phyloP scores from a whole-genome alignment of 768 basidiomycete species.

The Suillus subaureus region DNA sequence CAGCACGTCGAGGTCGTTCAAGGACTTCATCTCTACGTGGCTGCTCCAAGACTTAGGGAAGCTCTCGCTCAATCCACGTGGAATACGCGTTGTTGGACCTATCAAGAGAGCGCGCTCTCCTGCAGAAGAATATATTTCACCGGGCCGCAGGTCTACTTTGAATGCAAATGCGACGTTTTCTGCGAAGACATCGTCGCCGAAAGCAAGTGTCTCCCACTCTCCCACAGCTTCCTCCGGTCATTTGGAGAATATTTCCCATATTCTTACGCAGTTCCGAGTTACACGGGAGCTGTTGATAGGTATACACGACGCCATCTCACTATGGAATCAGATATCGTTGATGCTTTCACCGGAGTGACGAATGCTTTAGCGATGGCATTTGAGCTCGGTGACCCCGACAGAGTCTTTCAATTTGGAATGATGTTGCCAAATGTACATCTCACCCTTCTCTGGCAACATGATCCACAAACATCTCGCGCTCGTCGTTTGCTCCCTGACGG shows the following conservation, averaged over 20 bases:
- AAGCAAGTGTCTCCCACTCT: not conserved
- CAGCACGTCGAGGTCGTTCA: constrained; percentile 6
- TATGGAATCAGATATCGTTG: not conserved
- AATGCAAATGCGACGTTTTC: constrained; percentile 14
- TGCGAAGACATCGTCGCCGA: not conserved
- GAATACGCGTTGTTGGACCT: constrained; percentile 17
- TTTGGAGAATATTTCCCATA: not conserved
- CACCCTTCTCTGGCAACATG: constrained; percentile 25
- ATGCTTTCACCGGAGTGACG: not conserved
- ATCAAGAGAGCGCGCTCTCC: not conserved
- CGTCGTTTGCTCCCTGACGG: constrained; percentile 13
- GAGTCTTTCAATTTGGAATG: not conserved
- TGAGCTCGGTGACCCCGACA: not conserved
- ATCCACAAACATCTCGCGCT: constrained; percentile 9
- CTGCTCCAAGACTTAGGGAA: constrained; percentile 18
- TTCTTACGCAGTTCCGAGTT: not conserved
- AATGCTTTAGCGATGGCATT: not conserved
- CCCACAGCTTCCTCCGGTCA: not conserved
- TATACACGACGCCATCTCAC: not conserved
- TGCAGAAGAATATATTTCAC: constrained; percentile 2
- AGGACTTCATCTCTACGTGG: constrained; percentile 12
- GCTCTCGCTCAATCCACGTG: constrained; percentile 15
- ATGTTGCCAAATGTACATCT: constrained; percentile 15
- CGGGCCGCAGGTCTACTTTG: constrained; percentile 23
- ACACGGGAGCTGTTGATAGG: not conserved